A percentile compares a stretch with the other conserved stretches of the same genome.
These are phyloP conservation scores for Globisporangium heterothallicum DNA, from an alignment of 352 stramenopile species.

Conservation along the genomic window DNA sequence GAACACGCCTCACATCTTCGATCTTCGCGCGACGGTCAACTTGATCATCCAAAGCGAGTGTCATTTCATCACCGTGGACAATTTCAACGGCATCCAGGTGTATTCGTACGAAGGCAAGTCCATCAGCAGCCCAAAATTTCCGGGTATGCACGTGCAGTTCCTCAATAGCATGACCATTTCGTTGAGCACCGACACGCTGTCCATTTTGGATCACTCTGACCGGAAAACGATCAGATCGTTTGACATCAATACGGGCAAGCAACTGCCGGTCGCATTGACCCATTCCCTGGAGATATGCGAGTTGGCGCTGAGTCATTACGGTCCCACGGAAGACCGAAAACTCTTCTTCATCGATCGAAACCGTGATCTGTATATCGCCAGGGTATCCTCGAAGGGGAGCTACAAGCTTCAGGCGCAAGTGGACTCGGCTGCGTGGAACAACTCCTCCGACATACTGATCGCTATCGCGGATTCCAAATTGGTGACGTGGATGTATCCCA, in stretches of 20 bases:
- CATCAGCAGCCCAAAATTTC: conserved; percentile 83
- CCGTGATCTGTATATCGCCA: conserved; percentile 81
- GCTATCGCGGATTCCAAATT: conserved; percentile 87
- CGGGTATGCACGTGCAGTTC: conserved; percentile 85
- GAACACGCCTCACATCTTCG: conserved; percentile 92
- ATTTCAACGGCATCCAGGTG: conserved; percentile 84
- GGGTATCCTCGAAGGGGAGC: conserved; percentile 41
- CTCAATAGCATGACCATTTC: conserved; percentile 82
- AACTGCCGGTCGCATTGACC: conserved; percentile 49
- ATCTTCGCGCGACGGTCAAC: conserved; percentile 81
- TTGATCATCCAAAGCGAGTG: conserved; percentile 85
- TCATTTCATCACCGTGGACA: conserved; percentile 89
- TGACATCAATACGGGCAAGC: conserved; percentile 82
- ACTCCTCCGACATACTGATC: conserved; percentile 82
- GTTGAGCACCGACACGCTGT: conserved; percentile 83
- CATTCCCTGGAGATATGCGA: conserved; percentile 81
- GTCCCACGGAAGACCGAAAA: conserved; percentile 68
- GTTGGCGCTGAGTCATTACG: conserved; percentile 79
- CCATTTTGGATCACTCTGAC: conserved; percentile 87
- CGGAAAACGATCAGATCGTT: conserved; percentile 88
- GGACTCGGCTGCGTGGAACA: conserved; percentile 88
- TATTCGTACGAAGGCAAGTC: conserved; percentile 92
- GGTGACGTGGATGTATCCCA: conserved; percentile 88
- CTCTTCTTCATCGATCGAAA: conserved; percentile 89
- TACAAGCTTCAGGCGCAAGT: conserved; percentile 90